Evolutionary conservation across 495 filamentous ascomycete genomes (phyloP).

Genomic region (Elasticomyces elasticus): DNA sequence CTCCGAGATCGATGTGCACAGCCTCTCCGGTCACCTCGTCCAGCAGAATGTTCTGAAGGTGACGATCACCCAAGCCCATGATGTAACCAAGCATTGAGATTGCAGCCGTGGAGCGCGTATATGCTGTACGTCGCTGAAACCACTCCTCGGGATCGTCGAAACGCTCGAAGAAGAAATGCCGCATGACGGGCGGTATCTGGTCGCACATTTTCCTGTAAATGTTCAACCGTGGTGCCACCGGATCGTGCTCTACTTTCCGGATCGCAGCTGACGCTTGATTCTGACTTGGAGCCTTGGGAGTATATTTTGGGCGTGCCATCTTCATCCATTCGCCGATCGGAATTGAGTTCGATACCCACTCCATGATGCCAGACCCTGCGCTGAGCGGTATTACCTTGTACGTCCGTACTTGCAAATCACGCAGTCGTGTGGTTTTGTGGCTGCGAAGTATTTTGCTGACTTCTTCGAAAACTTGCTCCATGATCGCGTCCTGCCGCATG

Average conservation of each 20-base stretch:
- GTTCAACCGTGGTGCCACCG: constrained; percentile 58
- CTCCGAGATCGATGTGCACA: constrained; percentile 91
- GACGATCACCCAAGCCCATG: constrained; percentile 87
- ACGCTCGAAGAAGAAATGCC: constrained; percentile 91
- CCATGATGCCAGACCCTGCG: constrained; percentile 78
- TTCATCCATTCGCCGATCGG: constrained; percentile 82
- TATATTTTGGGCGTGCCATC: constrained; percentile 79
- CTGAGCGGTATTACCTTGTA: constrained; percentile 94
- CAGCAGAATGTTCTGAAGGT: constrained; percentile 92
- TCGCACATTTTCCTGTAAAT: constrained; percentile 65
- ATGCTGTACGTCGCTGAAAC: constrained; percentile 78
- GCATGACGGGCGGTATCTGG: constrained; percentile 84
- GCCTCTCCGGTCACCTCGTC: constrained; percentile 86
- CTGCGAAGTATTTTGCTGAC: constrained; percentile 80
- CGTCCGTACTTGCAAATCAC: constrained; percentile 78
- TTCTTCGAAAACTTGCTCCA: constrained; percentile 98
- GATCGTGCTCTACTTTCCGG: constrained; percentile 53
- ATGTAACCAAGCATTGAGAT: constrained; percentile 92
- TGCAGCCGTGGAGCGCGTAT: constrained; percentile 84
- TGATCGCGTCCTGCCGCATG: constrained; percentile 96
- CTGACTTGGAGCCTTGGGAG: constrained; percentile 72
- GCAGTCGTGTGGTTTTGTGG: constrained; percentile 74
- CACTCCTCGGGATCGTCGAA: constrained; percentile 93
- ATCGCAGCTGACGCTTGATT: constrained; percentile 69
- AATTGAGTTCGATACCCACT: constrained; percentile 88